A percentile compares a stretch with the other conserved stretches of the same genome.
Evolutionary conservation across 2,329 filamentous ascomycete genomes (phyloP).

Genomic region (Pseudogymnoascus pannorum): DNA sequence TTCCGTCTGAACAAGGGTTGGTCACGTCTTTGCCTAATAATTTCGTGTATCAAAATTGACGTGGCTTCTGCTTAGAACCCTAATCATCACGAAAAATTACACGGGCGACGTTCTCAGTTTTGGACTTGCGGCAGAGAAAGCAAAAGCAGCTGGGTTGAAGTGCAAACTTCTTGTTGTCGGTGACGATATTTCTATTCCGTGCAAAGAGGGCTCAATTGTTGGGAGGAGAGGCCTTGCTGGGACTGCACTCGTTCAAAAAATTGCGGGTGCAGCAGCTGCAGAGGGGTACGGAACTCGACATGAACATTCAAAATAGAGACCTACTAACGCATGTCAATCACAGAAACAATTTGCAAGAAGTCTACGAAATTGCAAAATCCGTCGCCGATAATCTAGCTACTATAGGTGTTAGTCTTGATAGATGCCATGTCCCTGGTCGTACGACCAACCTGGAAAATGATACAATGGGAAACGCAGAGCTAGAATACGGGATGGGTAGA

Average conservation of each 20-base stretch:
- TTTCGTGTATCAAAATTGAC: too few relatives aligned
- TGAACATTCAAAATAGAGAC: background rate
- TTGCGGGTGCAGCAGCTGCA: conserved; percentile 17
- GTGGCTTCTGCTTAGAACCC: conserved; percentile 20
- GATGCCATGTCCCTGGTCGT: conserved; percentile 45
- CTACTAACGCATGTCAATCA: background rate
- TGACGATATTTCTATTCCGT: conserved; percentile 34
- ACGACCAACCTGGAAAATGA: conserved; percentile 39
- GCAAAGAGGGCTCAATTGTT: conserved; percentile 36
- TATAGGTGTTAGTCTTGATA: conserved; percentile 43
- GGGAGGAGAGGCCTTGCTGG: conserved; percentile 33
- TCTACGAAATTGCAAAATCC: conserved; percentile 20
- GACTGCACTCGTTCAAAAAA: conserved; percentile 16
- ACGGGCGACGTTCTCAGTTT: conserved; percentile 39
- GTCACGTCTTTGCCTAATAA: too few relatives aligned
- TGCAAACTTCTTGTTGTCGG: conserved; percentile 31
- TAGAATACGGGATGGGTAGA: conserved; percentile 32
- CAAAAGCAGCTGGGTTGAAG: conserved; percentile 31
- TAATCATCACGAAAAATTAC: conserved; percentile 34
- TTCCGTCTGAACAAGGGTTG: too few relatives aligned
- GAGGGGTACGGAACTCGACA: background rate
- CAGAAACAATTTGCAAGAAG: background rate
- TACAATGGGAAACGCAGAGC: conserved; percentile 29
- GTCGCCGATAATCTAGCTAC: conserved; percentile 34
- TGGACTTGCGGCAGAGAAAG: conserved; percentile 34